Base-by-base conservation (phyloP, 2,329 filamentous ascomycete species). In the Fusarium avenaceum region DNA sequence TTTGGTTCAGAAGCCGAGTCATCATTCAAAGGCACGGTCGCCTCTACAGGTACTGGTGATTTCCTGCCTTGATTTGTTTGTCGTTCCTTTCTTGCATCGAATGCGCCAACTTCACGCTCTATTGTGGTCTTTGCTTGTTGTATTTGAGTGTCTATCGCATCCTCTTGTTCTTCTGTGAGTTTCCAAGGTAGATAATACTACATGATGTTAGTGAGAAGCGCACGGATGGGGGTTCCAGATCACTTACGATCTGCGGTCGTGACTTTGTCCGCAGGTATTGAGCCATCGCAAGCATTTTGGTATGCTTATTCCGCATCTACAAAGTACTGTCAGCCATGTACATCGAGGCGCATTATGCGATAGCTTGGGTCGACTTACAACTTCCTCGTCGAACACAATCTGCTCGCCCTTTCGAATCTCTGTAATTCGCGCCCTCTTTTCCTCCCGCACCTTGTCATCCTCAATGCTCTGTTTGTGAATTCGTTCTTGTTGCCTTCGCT, bases 131-230 rank as follows among this genome's bases (percentile, higher is more conserved):
- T 86, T 17, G 86, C 87, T 52, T 90, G 87, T 46, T 85, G 83
- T 28, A 93, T 84, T 77, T 97, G 94, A 6, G 85, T 81, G 45
- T 89, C 85, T 75, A 97, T 92, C 13, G 79, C 83, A 7, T 88
- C 86, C 77, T 94, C 88, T 76, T 97, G 91, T 44, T 87, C 84
- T 7, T 82, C 77, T 32, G 87, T 88, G 57, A 92, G 83, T 72
- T 93, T 89, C 90, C 92, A 96, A 1, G 95, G 95, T 45, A 90
- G 89, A 78, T 96, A 97, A 78, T 91, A 95, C 93, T 97, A n/a
- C 56, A 8, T 15, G 20, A 32, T 17, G 40, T 67, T 28, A 67
- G 50, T 45, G 38, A 24, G 58, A 51, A 68, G 40, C 45, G 43
- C 42, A 40, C 6, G 30, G 20, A 15, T 32, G 24, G 6, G 19